These are phyloP conservation scores for Boletus insuetus DNA, from an alignment of 768 basidiomycete species.

Conservation along the genomic window DNA sequence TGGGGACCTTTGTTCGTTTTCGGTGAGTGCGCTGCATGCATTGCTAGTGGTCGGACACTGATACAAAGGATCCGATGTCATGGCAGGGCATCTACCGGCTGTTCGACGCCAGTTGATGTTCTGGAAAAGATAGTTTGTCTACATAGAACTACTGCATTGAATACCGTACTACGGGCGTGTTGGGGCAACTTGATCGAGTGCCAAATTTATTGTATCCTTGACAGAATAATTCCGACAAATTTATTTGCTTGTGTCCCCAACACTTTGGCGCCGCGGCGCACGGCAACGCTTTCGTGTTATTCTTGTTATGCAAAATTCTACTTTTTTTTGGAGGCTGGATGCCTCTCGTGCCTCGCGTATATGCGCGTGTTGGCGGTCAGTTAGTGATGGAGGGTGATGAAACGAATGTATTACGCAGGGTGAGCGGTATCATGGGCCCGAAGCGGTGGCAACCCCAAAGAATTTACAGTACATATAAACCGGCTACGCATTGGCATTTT, in stretches of 20 bases:
- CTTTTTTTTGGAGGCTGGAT: not conserved
- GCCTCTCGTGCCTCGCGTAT: not conserved
- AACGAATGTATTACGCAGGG: not conserved
- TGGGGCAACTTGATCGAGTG: no score
- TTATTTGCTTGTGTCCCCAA: constrained; percentile 14
- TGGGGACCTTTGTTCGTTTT: constrained; percentile 62
- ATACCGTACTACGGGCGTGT: no score
- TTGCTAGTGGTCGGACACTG: not conserved
- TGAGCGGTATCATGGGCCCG: not conserved
- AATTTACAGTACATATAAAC: constrained; percentile 31
- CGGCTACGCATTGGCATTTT: not conserved
- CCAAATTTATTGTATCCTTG: no score
- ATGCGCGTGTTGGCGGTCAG: not conserved
- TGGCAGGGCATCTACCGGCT: constrained; percentile 34
- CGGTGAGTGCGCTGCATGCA: constrained; percentile 33
- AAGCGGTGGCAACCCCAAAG: constrained; percentile 34
- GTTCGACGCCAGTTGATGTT: constrained; percentile 39
- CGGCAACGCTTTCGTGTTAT: not conserved
- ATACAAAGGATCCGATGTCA: not conserved
- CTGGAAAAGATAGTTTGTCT: constrained; percentile 25
- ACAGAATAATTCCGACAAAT: not conserved
- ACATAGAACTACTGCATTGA: not conserved
- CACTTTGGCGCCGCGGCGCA: constrained; percentile 1
- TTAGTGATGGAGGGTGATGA: not conserved
- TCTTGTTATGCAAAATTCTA: not conserved